Conservation (phyloP, 208 protist species). For the Wallacemonas rigidus region DNA sequence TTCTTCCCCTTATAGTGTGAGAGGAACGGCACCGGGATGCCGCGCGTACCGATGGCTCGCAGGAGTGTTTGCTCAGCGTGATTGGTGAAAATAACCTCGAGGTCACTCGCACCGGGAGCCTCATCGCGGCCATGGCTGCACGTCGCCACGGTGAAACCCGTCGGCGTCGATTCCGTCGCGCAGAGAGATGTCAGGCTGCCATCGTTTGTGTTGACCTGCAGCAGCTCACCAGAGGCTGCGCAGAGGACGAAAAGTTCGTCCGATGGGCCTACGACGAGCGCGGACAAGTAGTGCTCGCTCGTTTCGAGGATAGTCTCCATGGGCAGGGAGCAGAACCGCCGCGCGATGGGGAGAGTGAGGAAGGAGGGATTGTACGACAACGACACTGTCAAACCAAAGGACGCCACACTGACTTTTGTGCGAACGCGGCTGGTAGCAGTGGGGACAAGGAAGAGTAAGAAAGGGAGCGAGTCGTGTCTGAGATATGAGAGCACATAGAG, state of each 20-base stretch:
- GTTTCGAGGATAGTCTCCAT: constrained; percentile 55
- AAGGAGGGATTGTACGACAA: too few species aligned
- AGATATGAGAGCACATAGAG: too few species aligned
- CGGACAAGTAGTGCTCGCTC: constrained; percentile 37
- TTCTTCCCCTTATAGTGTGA: constrained; percentile 39
- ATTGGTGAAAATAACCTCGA: constrained; percentile 40
- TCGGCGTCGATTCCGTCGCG: constrained; percentile 34
- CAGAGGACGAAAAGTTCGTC: constrained; percentile 51
- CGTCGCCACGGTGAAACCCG: constrained; percentile 25
- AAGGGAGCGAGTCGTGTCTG: too few species aligned
- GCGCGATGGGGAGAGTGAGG: too few species aligned
- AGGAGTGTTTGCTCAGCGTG: constrained; percentile 36
- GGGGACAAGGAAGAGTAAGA: too few species aligned
- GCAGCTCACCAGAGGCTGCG: constrained; percentile 48
- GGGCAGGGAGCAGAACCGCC: too few species aligned
- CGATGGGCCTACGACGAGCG: constrained; percentile 23
- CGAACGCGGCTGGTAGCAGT: too few species aligned
- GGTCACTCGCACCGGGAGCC: background rate
- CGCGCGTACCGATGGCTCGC: background rate
- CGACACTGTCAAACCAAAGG: too few species aligned
- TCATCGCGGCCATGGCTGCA: constrained; percentile 30
- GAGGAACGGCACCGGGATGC: constrained; percentile 20
- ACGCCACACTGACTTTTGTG: too few species aligned
- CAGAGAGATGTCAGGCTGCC: constrained; percentile 27
- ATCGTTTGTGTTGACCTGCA: constrained; percentile 27